Base-by-base conservation (phyloP, 139 green algal genomes). In the Chlorella sp. region DNA sequence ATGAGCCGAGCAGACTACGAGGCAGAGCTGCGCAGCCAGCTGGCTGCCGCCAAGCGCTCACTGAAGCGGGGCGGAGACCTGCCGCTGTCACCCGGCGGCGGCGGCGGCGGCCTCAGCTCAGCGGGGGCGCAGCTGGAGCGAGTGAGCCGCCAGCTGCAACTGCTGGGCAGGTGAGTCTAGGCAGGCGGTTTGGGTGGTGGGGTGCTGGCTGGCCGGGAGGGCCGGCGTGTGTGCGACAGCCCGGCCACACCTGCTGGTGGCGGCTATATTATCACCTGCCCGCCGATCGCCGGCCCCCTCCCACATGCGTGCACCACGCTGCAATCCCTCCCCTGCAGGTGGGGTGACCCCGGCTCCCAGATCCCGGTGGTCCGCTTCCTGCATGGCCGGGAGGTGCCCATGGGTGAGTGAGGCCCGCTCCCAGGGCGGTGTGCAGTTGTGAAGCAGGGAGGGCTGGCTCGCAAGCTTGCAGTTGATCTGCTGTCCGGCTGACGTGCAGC, bases 321-420 rank as follows among this genome's bases (percentile, higher is more conserved):
- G 72, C 40, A 75, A 69, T 44, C 14, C 28, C 14, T 28, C 69
- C 65, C 73, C 84, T 67, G 40, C 89, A 92, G 87, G 67, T 91
- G 86, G 60, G 77, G 28, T 30, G 5, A 26, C 58, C 58, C 40
- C 36, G 36, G 3, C 32, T 54, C 30, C 0, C 2, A 75, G 11
- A 58, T 94, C 40, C 91, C 92, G 13, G 81, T 92, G 28, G 92
- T 95, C 19, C 77, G 67, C 24, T 95, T 94, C 80, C 51, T 87
- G 56, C 92, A 94, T 74, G 91, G 91, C 4, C 86, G 87, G 2
- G 78, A 88, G 68, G 38, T 85, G 73, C 77, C 89, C 64, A 67
- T 94, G n/a, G 1, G 82, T 40, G 51, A 60, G 51, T 26, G 46
- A 8, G 8, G 46, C 11, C 8, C 11, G 8, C 46, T 11, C 11